Evolutionary conservation across 2,329 filamentous ascomycete species (phyloP).

Genomic region (Macroventuria anomochaeta): DNA sequence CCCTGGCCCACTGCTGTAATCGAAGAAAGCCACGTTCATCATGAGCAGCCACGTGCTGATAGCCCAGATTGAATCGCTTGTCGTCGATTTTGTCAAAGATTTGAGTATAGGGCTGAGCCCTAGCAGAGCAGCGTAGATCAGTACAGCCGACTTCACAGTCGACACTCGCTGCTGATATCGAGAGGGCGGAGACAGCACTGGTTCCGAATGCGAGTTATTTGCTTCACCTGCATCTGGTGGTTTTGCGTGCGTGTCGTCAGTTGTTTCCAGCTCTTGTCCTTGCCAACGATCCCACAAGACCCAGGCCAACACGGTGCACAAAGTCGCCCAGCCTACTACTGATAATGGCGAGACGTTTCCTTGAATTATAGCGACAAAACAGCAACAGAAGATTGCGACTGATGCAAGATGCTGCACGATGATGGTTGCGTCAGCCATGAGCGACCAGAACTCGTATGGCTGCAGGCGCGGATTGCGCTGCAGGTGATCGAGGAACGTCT

Average conservation of each 20-base stretch:
- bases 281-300: conserved; percentile 91
- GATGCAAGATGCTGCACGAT: conserved; percentile 97
- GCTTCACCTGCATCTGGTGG: not conserved
- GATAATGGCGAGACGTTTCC: conserved; percentile 88
- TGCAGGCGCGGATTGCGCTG: conserved; percentile 92
- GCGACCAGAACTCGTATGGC: conserved; percentile 97
- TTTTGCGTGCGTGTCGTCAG: not conserved
- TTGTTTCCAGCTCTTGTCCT: conserved; percentile 67
- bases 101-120: conserved; percentile 95
- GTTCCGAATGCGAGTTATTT: not conserved
- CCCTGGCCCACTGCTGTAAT: conserved; percentile 78
- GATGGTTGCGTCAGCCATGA: conserved; percentile 92
- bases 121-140: conserved; percentile 92
- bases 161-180: conserved; percentile 70
- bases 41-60: conserved; percentile 91
- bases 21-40: conserved; percentile 98
- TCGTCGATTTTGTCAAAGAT: conserved; percentile 91
- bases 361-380: conserved; percentile 88
- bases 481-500: conserved; percentile 93
- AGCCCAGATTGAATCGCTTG: conserved; percentile 95
- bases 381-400: conserved; percentile 91
- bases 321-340: conserved; percentile 82
- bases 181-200: not conserved
- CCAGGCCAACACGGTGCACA: conserved; percentile 87
- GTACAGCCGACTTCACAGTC: conserved; percentile 87